Evolutionary conservation across 371 early-diverging fungal genomes (phyloP), one percentile per base, ranked within the genome.

Genomic region (Mucor lusitanicus): DNA sequence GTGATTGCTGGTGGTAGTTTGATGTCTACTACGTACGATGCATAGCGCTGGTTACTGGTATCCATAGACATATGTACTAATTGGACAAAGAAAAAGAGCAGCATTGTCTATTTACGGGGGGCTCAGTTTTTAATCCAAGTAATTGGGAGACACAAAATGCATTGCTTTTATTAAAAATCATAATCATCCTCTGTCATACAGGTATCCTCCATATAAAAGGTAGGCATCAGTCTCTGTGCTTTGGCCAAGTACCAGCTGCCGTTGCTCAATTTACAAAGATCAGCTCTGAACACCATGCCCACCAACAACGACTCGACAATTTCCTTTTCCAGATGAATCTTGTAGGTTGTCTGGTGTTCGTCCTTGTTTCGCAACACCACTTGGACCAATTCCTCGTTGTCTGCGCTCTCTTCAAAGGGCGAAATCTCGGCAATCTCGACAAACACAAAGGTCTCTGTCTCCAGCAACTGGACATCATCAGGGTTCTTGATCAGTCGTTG

Each of bases 201-300:
- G 8, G 80, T 81, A 65, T 78, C 80, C 39, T 69, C 67, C 69
- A 78, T 78, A 58, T 75, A 84, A 65, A 84, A 84, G 12, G 76
- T 79, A 15, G 86, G 86, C 70, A 75, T 74, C 2, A 84, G 61
- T 44, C 68, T 65, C 2, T 66, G 65, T 2, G 77, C 74, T 17
- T 61, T 37, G 60, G 81, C 79, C 27, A 81, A 39, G 40, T 81
- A 86, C 77, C 79, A 82, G n/a, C 67, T 67, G 1, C 78, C 82
- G 64, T 72, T 77, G 46, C 67, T 69, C 25, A 86, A 64, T 28
- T 75, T 64, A 40, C 70, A 64, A 23, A 84, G 59, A 12, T 78
- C 75, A 4, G 73, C 78, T 7, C 63, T 70, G 13, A 80, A 57
- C 0, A 79, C 78, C 78, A 84, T 80, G 1, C 79, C 81, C 1